Evolutionary conservation across 1,284 basidiomycete genomes (phyloP).

Genomic region (Ceratorhiza oryzae-sativae): DNA sequence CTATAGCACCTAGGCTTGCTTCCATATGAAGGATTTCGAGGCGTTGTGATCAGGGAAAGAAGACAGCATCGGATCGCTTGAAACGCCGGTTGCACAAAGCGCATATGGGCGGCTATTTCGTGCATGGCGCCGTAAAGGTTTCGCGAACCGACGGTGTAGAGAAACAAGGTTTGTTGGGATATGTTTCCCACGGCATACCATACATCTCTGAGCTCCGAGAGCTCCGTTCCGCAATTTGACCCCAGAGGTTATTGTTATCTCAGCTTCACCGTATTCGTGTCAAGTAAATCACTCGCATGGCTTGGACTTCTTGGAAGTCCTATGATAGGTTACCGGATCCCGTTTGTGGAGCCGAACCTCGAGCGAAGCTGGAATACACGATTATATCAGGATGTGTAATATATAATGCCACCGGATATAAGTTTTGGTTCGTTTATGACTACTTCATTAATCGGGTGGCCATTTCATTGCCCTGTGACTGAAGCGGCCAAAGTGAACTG

Average conservation of each 20-base stretch:
- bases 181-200: slow-evolving; percentile 1
- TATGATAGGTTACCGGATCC: background rate
- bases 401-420: background rate
- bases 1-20: background rate
- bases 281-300: background rate
- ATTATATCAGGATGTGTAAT: background rate
- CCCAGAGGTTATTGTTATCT: background rate
- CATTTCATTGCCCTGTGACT: background rate
- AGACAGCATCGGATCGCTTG: background rate
- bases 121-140: too few relatives aligned
- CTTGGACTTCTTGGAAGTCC: background rate
- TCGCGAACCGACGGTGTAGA: background rate
- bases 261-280: background rate
- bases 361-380: background rate
- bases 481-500: too few relatives aligned
- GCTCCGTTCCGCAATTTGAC: background rate
- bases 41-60: background rate
- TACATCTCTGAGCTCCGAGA: background rate
- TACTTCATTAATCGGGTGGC: background rate
- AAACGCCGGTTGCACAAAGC: background rate
- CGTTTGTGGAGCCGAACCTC: background rate
- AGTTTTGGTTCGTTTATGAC: background rate
- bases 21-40: background rate
- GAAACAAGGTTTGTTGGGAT: background rate
- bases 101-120: background rate